A percentile compares a stretch with the other conserved stretches of the same genome.
Evolutionary conservation across 1,284 basidiomycete genomes (phyloP).

Genomic region (Irpex rosettiformis): DNA sequence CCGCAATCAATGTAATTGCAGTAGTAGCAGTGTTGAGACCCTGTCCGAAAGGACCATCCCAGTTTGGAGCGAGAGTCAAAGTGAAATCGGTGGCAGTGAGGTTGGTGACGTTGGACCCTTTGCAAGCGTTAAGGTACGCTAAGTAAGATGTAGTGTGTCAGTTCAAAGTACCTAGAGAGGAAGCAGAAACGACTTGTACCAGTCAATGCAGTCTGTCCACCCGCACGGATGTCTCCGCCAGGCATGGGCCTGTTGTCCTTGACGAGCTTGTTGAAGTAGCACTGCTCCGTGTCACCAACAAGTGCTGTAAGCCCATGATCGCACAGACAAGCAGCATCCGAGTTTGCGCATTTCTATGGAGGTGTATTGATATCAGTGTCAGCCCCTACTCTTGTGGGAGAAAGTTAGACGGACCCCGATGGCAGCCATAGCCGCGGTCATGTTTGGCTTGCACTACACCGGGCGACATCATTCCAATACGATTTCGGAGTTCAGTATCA

Average conservation of each 20-base stretch:
- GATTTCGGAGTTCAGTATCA: not conserved
- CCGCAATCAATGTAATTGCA: conserved; percentile 44
- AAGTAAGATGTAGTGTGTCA: not conserved
- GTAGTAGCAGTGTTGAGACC: conserved; percentile 40
- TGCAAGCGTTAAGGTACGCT: not conserved
- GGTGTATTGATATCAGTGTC: not conserved
- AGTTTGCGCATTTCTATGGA: conserved; percentile 26
- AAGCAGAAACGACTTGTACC: conserved; percentile 35
- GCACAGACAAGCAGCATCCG: conserved; percentile 23
- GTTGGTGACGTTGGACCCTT: conserved; percentile 13
- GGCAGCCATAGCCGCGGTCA: not conserved
- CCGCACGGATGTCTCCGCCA: conserved; percentile 41
- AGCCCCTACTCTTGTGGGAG: no score
- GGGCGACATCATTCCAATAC: not conserved
- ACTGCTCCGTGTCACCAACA: conserved; percentile 55
- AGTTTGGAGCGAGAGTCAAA: conserved; percentile 43
- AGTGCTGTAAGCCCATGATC: conserved; percentile 31
- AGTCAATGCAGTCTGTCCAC: conserved; percentile 49
- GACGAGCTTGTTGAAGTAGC: conserved; percentile 57
- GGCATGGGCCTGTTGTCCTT: conserved; percentile 41
- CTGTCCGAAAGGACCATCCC: conserved; percentile 56
- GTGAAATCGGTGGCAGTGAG: conserved; percentile 34
- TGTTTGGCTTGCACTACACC: not conserved
- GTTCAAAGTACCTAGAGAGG: conserved; percentile 1
- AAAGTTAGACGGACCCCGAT: not conserved